These are phyloP conservation scores for Ricinus communis DNA, from an alignment of 345 rosid genomes.

Conservation along the genomic window DNA sequence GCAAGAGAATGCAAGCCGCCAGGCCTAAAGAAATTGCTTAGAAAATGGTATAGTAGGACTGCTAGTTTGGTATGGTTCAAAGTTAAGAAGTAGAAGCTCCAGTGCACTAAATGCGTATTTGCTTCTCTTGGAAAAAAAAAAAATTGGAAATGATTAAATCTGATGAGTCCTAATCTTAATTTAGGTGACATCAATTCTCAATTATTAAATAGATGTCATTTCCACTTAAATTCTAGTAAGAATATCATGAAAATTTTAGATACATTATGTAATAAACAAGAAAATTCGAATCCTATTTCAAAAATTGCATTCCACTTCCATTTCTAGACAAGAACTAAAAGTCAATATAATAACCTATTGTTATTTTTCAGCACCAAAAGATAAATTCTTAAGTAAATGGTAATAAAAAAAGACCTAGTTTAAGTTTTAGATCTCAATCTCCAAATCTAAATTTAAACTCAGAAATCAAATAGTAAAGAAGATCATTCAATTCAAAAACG, in stretches of 20 bases:
- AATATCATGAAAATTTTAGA: too few relatives aligned
- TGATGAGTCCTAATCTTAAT: too few relatives aligned
- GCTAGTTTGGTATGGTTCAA: too few relatives aligned
- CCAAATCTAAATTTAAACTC: neutral
- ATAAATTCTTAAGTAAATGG: neutral
- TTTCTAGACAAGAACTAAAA: neutral
- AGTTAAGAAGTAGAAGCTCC: neutral
- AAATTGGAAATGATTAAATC: too few relatives aligned
- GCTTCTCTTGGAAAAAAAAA: too few relatives aligned
- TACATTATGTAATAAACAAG: neutral
- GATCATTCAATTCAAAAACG: too few relatives aligned
- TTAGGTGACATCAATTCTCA: too few relatives aligned
- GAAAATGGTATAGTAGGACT: neutral
- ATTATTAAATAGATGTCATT: neutral
- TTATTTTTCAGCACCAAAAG: neutral
- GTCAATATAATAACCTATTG: neutral
- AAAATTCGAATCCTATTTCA: neutral
- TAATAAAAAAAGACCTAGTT: neutral
- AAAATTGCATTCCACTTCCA: neutral
- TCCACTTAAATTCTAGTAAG: neutral
- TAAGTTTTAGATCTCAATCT: slow-evolving; percentile 14
- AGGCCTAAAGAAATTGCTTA: neutral
- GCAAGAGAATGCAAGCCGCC: too few relatives aligned
- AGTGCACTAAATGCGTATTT: too few relatives aligned
- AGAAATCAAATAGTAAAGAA: too few relatives aligned